Percentiles rank a stretch among this genome's conserved stretches.
Conservation (phyloP, 208 protist genomes). For the Trypanosoma congolense region DNA sequence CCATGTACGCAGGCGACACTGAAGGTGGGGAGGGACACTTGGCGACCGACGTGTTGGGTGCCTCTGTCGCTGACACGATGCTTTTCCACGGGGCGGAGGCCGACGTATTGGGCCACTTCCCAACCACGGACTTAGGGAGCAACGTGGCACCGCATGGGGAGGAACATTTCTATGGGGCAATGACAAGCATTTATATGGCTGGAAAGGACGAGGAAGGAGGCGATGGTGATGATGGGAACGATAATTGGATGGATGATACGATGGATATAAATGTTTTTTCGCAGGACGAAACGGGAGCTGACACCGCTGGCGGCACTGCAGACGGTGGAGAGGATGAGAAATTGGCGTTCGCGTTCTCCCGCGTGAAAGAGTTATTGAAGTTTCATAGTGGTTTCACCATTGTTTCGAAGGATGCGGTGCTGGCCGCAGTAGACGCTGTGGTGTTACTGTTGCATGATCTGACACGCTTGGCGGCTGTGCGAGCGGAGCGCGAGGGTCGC, state of each 20-base stretch:
- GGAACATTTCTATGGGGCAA: too few relatives aligned
- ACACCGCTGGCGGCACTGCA: background rate
- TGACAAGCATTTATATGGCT: too few relatives aligned
- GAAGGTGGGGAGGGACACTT: background rate
- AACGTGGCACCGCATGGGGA: background rate
- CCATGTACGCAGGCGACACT: background rate
- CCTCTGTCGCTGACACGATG: background rate
- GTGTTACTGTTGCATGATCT: slow-evolving; percentile 62
- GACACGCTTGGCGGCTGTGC: slow-evolving; percentile 33
- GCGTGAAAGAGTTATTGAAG: slow-evolving; percentile 67
- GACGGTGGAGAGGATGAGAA: background rate
- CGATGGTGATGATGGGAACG: slow-evolving; percentile 8
- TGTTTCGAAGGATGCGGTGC: slow-evolving; percentile 42
- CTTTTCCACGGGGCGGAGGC: background rate
- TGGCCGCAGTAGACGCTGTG: slow-evolving; percentile 40
- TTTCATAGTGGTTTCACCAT: slow-evolving; percentile 48
- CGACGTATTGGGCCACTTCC: background rate
- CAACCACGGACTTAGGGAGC: background rate
- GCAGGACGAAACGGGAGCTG: too few relatives aligned
- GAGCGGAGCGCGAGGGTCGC: slow-evolving; percentile 42
- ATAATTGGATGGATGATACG: background rate
- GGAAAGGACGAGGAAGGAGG: slow-evolving; percentile 3
- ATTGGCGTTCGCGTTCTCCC: slow-evolving; percentile 36
- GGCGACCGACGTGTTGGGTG: background rate
- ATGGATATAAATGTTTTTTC: slow-evolving; percentile 2